phyloP scores from a whole-genome alignment of 2,329 filamentous ascomycete genomes.

The Rhynchosporium secalis region DNA sequence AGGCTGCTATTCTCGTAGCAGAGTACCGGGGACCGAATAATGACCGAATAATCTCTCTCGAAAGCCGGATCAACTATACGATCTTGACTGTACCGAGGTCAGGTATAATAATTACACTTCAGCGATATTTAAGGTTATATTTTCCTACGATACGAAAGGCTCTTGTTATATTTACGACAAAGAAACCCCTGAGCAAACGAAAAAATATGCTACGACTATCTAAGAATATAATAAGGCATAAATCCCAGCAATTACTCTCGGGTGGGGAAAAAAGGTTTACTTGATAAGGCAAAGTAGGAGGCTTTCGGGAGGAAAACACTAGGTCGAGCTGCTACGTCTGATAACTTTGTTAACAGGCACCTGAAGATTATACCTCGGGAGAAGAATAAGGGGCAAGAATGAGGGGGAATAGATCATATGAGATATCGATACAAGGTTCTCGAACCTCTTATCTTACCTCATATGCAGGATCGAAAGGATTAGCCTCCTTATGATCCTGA shows the following conservation, averaged over 20 bases:
- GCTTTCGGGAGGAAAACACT: background rate
- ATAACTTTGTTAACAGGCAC: slow-evolving; percentile 10
- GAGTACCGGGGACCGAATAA: background rate
- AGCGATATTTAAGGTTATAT: slow-evolving; percentile 14
- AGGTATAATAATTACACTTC: slow-evolving; percentile 15
- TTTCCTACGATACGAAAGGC: slow-evolving; percentile 19
- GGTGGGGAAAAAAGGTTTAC: slow-evolving; percentile 6
- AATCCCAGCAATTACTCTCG: background rate
- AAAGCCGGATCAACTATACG: slow-evolving; percentile 5
- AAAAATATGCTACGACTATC: background rate
- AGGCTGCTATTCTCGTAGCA: slow-evolving; percentile 13
- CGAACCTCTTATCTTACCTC: slow-evolving; percentile 7
- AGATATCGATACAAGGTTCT: slow-evolving; percentile 13
- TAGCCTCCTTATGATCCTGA: slow-evolving; percentile 4
- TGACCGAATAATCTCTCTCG: slow-evolving; percentile 9
- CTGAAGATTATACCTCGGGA: background rate
- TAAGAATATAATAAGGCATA: background rate
- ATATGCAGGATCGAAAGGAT: slow-evolving; percentile 9
- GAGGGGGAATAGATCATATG: slow-evolving; percentile 9
- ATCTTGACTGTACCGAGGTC: slow-evolving; percentile 14
- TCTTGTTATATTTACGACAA: slow-evolving; percentile 19
- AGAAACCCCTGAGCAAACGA: slow-evolving; percentile 9
- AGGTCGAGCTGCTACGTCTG: background rate
- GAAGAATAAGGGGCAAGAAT: background rate
- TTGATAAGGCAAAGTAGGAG: background rate